Evolutionary conservation across 148 eudicot genomes (phyloP), one percentile per base, ranked within the genome.

Genomic region (Spergularia marina): DNA sequence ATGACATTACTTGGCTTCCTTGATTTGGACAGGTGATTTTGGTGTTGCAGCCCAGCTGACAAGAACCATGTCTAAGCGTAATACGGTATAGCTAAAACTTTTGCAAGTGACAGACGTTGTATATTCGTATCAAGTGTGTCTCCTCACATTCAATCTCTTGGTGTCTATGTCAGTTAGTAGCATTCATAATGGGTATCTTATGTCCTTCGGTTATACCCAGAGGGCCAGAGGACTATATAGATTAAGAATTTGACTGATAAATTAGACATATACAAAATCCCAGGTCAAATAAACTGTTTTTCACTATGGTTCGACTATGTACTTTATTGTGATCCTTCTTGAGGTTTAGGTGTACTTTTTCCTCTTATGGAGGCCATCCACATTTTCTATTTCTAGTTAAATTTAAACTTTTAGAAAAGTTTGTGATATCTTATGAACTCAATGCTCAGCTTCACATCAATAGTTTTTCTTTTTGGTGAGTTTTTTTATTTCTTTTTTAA

Each of bases 11-110:
- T 68, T 67, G 74, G 54, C 74, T 34, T 72, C 77, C 62, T 25
- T 73, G 74, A 21, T 52, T 78, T 70, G 71, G 72, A 67, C 90
- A 95, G 98, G 98, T 86, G 98, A 95, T 84, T 95, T 95, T 84
- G 98, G 98, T 30, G 97, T 95, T 85, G 98, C 98, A 54, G 98
- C 97, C 59, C 98, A 95, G 80, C 84, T 95, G 75, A 95, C 97
- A 40, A 89, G 97, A 87, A 95, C 98, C 53, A 95, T 95, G 98
- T 95, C 98, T 60, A 95, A 95, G 79, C 97, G 98, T 74, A 95
- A 95, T 82, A 95, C 98, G 86, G 97, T 92, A 88, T 68, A 57
- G 56, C 55, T 74, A 60, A 52, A 40, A 57, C 73, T 65, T 47
- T 57, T 60, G 72, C 65, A 2, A 40, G 23, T 16, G 23, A 58